Evolutionary conservation across 352 stramenopile species (phyloP).

Genomic region (Phytophthora europaea): DNA sequence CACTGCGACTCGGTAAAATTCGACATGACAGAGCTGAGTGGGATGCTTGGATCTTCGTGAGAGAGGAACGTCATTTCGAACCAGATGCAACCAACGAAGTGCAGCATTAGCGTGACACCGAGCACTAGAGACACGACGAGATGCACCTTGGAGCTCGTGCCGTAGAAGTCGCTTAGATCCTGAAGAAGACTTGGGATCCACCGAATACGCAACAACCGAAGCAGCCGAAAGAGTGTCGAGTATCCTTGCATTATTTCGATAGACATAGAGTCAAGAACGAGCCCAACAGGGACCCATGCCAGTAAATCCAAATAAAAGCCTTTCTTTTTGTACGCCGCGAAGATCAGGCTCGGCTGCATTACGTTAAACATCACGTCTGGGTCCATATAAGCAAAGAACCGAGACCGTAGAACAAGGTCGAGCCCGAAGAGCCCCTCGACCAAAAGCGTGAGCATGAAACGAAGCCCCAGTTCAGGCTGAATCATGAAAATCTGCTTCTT

Average conservation of each 20-base stretch:
- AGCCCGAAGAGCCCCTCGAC: constrained; percentile 62
- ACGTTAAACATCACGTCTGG: constrained; percentile 67
- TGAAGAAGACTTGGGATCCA: constrained; percentile 47
- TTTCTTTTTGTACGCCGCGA: constrained; percentile 58
- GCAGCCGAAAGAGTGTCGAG: constrained; percentile 54
- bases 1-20: constrained; percentile 50
- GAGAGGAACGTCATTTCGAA: constrained; percentile 59
- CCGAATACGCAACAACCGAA: constrained; percentile 57
- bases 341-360: constrained; percentile 61
- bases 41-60: not conserved
- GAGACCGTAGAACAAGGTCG: constrained; percentile 60
- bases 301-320: constrained; percentile 66
- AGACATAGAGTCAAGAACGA: constrained; percentile 53
- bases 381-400: constrained; percentile 69
- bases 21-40: not conserved
- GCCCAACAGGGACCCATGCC: constrained; percentile 51
- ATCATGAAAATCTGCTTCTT: constrained; percentile 51
- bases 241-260: constrained; percentile 31
- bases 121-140: constrained; percentile 53
- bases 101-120: constrained; percentile 59
- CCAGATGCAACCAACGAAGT: constrained; percentile 67
- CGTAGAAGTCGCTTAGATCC: constrained; percentile 61
- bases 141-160: constrained; percentile 63
- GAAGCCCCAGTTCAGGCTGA: constrained; percentile 29
- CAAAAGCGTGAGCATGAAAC: constrained; percentile 47